Evolutionary conservation across 1,139 yeast genomes (phyloP).

Genomic region (Eremothecium gossypii): DNA sequence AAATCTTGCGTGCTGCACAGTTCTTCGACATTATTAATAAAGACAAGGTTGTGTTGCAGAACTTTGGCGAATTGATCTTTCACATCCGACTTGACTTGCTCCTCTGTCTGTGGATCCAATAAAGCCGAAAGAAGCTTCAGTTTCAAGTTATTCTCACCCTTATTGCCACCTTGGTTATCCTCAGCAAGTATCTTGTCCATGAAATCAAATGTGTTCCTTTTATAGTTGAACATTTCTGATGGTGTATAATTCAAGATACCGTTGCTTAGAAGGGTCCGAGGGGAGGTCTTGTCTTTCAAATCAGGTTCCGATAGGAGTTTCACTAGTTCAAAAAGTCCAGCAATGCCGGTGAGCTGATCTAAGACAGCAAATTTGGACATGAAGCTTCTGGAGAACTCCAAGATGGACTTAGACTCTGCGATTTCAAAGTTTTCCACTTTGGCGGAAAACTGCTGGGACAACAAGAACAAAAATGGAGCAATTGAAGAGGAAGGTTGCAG

Average conservation of each 20-base stretch:
- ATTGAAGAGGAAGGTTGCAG: slow-evolving; percentile 62
- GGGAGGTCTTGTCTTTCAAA: slow-evolving; percentile 36
- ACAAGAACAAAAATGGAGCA: slow-evolving; percentile 63
- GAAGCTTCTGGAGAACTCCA: slow-evolving; percentile 66
- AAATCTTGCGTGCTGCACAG: slow-evolving; percentile 6
- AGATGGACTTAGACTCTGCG: slow-evolving; percentile 54
- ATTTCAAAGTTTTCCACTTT: slow-evolving; percentile 46
- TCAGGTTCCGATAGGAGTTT: slow-evolving; percentile 32
- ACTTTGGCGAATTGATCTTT: slow-evolving; percentile 39
- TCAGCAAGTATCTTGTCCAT: slow-evolving; percentile 37
- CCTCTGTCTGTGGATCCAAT: slow-evolving; percentile 37
- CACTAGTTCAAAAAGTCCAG: slow-evolving; percentile 49
- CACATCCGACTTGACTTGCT: slow-evolving; percentile 27
- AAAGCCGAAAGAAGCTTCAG: slow-evolving; percentile 51
- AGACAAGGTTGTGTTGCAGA: slow-evolving; percentile 32
- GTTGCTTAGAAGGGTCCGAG: slow-evolving; percentile 58
- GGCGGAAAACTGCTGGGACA: slow-evolving; percentile 67
- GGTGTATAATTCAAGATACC: slow-evolving; percentile 44
- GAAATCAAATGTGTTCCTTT: slow-evolving; percentile 46
- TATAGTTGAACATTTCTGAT: slow-evolving; percentile 42
- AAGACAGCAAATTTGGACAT: slow-evolving; percentile 55
- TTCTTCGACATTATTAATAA: slow-evolving; percentile 22
- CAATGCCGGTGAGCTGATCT: slow-evolving; percentile 59
- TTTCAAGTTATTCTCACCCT: slow-evolving; percentile 41
- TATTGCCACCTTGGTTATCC: slow-evolving; percentile 38